Evolutionary conservation across 164 flowering plant species (phyloP).

Genomic region (Houttuynia cordata): DNA sequence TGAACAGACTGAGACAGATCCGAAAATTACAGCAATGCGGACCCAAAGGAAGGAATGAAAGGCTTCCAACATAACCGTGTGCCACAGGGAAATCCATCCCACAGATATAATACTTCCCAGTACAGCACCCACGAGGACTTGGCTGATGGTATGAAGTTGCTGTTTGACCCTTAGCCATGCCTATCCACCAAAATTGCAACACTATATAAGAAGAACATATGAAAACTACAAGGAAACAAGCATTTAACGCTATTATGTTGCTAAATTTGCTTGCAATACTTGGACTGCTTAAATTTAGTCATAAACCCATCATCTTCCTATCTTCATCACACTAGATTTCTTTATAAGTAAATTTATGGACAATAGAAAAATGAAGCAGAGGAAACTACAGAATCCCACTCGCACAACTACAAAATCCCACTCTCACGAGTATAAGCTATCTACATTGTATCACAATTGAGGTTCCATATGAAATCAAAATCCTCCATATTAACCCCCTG

Average conservation of each 20-base stretch:
- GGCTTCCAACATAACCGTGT: constrained; percentile 35
- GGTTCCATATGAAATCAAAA: too few species aligned
- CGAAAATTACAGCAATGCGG: constrained; percentile 28
- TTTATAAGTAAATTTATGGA: too few species aligned
- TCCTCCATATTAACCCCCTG: too few species aligned
- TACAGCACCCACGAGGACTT: constrained; percentile 67
- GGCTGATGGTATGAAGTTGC: constrained; percentile 54
- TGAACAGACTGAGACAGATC: constrained; percentile 25
- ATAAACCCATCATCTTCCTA: too few species aligned
- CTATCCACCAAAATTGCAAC: constrained; percentile 29
- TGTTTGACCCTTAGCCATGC: constrained; percentile 87
- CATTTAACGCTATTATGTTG: too few species aligned
- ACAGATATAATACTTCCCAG: constrained; percentile 44
- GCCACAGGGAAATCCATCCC: constrained; percentile 74
- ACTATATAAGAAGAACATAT: neutral
- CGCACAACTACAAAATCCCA: too few species aligned
- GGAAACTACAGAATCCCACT: too few species aligned
- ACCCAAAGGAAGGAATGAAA: constrained; percentile 46
- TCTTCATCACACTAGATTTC: too few species aligned
- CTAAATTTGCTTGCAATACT: too few species aligned
- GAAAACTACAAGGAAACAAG: neutral
- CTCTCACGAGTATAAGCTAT: too few species aligned
- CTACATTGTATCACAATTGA: too few species aligned
- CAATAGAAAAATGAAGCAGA: too few species aligned
- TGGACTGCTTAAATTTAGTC: neutral